Conservation (phyloP, 495 filamentous ascomycete species). For the Aspergillus hancockii region DNA sequence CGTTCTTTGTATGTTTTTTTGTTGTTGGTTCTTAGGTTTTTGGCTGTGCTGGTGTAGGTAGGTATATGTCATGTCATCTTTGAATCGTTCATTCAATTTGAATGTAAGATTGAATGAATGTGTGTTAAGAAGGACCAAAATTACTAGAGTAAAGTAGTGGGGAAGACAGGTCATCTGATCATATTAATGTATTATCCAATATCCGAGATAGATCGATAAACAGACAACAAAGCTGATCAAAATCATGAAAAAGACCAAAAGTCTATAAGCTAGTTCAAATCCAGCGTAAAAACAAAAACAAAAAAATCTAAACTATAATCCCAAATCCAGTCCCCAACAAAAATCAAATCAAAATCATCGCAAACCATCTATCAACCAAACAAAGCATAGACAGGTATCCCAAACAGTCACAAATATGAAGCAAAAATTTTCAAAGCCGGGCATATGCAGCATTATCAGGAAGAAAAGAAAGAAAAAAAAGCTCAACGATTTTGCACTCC, state of each 20-base stretch:
- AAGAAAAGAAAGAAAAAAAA: constrained; percentile 5
- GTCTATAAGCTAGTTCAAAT: neutral
- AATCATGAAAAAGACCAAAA: neutral
- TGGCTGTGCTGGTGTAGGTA: neutral
- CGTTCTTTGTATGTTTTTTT: constrained; percentile 1
- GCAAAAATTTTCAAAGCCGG: neutral
- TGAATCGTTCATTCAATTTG: neutral
- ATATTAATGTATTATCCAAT: neutral
- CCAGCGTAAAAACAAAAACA: too few relatives aligned
- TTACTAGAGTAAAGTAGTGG: neutral
- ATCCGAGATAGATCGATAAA: neutral
- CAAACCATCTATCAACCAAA: constrained; percentile 25
- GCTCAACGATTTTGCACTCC: neutral
- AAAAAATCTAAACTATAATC: too few relatives aligned
- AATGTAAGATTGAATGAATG: neutral
- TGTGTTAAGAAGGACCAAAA: neutral
- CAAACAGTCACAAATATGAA: constrained; percentile 5
- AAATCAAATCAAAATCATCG: constrained; percentile 10
- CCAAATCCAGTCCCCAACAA: neutral
- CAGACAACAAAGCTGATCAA: neutral
- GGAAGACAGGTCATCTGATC: neutral
- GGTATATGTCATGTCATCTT: constrained; percentile 7
- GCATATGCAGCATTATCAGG: neutral
- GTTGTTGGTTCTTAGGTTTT: constrained; percentile 9
- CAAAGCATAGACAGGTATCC: neutral